Percentiles rank a stretch among this genome's conserved stretches.
These are phyloP conservation scores for Moniliophthora roreri DNA, from an alignment of 1,284 basidiomycete genomes.

Conservation along the genomic window DNA sequence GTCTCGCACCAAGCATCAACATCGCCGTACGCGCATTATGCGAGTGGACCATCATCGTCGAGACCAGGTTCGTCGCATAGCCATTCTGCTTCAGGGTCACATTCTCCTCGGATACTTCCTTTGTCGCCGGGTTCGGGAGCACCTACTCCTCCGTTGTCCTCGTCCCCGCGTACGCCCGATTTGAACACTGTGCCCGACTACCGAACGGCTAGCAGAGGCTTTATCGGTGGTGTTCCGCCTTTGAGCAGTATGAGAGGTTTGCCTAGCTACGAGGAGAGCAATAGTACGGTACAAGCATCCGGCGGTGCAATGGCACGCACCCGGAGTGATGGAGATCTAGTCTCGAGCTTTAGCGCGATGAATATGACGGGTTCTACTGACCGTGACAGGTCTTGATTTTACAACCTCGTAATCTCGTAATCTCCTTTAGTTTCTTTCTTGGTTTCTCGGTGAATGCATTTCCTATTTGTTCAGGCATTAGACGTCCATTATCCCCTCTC, in stretches of 20 bases:
- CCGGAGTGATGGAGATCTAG: too few species aligned
- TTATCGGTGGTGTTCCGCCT: slow-evolving; percentile 86
- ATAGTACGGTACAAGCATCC: slow-evolving; percentile 8
- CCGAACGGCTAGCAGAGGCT: slow-evolving; percentile 75
- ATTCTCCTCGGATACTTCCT: slow-evolving; percentile 29
- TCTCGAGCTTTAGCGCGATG: too few species aligned
- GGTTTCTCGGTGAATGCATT: too few species aligned
- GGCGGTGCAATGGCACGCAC: too few species aligned
- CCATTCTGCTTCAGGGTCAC: slow-evolving; percentile 10
- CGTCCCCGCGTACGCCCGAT: too few species aligned
- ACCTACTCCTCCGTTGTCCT: too few species aligned
- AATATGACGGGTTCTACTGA: too few species aligned
- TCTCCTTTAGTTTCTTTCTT: too few species aligned
- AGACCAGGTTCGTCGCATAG: slow-evolving; percentile 9
- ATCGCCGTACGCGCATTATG: slow-evolving; percentile 30
- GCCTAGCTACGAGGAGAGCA: slow-evolving; percentile 77
- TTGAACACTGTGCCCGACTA: slow-evolving; percentile 85
- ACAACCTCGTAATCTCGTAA: too few species aligned
- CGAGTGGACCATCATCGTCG: slow-evolving; percentile 12
- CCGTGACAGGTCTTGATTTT: too few species aligned
- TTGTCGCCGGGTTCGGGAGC: slow-evolving; percentile 48
- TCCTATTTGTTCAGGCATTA: too few species aligned
- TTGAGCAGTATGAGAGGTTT: slow-evolving; percentile 70
- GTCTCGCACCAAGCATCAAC: slow-evolving; percentile 37
- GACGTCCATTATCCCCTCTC: too few species aligned